Evolutionary conservation across 2,329 filamentous ascomycete species (phyloP).

Genomic region (Aspergillus aculeatinus): DNA sequence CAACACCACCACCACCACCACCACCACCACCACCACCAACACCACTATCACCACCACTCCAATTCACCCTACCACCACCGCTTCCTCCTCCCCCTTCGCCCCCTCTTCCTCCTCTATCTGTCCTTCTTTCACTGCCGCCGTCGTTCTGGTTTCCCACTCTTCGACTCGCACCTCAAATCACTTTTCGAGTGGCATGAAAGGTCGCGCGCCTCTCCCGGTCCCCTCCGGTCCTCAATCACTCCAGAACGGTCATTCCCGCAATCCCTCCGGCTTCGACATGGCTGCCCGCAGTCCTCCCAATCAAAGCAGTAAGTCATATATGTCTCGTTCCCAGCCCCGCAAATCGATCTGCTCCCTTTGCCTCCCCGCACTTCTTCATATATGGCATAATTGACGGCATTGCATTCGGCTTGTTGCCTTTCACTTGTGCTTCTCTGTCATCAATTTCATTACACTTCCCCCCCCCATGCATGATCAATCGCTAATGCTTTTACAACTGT

Average conservation of each 20-base stretch:
- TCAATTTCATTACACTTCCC: not conserved
- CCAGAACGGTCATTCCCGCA: constrained; percentile 46
- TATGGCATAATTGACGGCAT: not conserved
- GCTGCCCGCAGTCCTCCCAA: constrained; percentile 48
- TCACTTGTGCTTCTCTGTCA: too few relatives aligned
- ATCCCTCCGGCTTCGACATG: constrained; percentile 45
- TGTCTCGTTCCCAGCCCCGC: not conserved
- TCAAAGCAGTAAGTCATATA: constrained; percentile 40
- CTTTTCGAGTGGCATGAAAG: constrained; percentile 41
- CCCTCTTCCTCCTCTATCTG: constrained; percentile 20
- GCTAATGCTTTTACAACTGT: not conserved
- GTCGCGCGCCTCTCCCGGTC: constrained; percentile 40
- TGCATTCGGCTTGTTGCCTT: not conserved
- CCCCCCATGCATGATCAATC: not conserved
- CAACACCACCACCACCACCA: constrained; percentile 17
- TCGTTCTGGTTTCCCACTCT: not conserved
- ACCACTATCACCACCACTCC: not conserved
- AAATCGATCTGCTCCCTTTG: not conserved
- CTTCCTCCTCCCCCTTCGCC: constrained; percentile 14
- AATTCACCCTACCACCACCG: too few relatives aligned
- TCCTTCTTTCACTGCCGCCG: not conserved
- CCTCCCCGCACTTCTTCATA: not conserved
- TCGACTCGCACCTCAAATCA: constrained; percentile 26
- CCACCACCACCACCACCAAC: constrained; percentile 6
- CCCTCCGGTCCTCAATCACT: constrained; percentile 32